A percentile compares a stretch with the other conserved stretches of the same genome.
Conservation (phyloP, 2,329 filamentous ascomycete species). For the Neophaeococcomyces mojaviensis region DNA sequence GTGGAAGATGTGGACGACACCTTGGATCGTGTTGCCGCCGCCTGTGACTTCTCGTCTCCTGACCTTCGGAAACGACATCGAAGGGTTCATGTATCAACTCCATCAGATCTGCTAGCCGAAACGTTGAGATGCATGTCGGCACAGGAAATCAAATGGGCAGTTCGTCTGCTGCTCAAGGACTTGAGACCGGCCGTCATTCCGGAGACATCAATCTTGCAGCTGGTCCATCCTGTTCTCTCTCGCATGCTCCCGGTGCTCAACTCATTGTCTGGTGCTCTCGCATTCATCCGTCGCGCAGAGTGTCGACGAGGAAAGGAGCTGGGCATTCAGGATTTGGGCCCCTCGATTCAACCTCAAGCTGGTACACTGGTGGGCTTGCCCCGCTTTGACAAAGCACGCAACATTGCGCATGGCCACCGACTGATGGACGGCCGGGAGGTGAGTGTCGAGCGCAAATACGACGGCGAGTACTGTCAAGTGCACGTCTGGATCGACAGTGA, state of each 20-base stretch:
- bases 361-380: too few relatives aligned
- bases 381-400: too few relatives aligned
- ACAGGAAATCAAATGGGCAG: conserved; percentile 78
- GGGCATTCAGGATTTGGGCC: too few relatives aligned
- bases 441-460: too few relatives aligned
- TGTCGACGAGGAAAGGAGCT: too few relatives aligned
- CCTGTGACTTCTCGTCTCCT: conserved; percentile 63
- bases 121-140: conserved; percentile 57
- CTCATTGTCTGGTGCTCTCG: conserved; percentile 50
- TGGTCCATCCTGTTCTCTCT: conserved; percentile 49
- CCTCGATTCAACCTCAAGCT: too few relatives aligned
- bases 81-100: conserved; percentile 33
- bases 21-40: conserved; percentile 60
- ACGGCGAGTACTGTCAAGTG: too few relatives aligned
- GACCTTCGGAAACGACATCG: conserved; percentile 39
- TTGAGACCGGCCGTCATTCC: conserved; percentile 36
- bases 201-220: neutral
- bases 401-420: too few relatives aligned
- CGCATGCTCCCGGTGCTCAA: conserved; percentile 50
- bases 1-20: conserved; percentile 65
- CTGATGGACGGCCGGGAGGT: too few relatives aligned
- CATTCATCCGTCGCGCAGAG: too few relatives aligned
- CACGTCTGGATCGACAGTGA: too few relatives aligned
- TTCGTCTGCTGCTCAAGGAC: too few relatives aligned
- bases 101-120: conserved; percentile 41